Percentiles rank a stretch among this genome's conserved stretches.
Conservation (phyloP, 345 rosid genomes). For the Moringa oleifera region DNA sequence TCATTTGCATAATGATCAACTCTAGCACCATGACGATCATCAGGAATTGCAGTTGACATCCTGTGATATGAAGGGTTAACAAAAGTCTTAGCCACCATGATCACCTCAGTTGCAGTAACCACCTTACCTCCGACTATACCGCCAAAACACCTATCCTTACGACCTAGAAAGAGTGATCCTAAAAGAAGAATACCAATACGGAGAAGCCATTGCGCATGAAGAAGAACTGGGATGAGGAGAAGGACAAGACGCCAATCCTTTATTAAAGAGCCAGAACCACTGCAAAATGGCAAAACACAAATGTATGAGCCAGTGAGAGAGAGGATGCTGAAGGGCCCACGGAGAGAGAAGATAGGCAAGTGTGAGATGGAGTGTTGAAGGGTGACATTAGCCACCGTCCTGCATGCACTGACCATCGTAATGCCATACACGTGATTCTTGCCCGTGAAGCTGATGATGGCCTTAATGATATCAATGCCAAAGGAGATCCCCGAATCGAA, state of each 20-base stretch:
- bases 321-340: slow-evolving; percentile 41
- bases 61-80: slow-evolving; percentile 22
- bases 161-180: slow-evolving; percentile 38
- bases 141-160: slow-evolving; percentile 47
- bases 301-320: slow-evolving; percentile 40
- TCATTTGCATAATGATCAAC: slow-evolving; percentile 12
- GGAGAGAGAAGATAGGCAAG: slow-evolving; percentile 25
- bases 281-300: slow-evolving; percentile 6
- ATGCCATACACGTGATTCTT: slow-evolving; percentile 22
- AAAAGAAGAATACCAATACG: slow-evolving; percentile 16
- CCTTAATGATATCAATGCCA: slow-evolving; percentile 41
- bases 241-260: neutral
- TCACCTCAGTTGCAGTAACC: slow-evolving; percentile 33
- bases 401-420: slow-evolving; percentile 33
- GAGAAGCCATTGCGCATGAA: neutral
- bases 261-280: neutral
- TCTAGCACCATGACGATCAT: slow-evolving; percentile 10
- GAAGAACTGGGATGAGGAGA: neutral
- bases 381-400: slow-evolving; percentile 37
- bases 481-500: slow-evolving; percentile 40
- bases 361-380: slow-evolving; percentile 41
- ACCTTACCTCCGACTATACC: slow-evolving; percentile 46
- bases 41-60: slow-evolving; percentile 14
- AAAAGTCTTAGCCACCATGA: slow-evolving; percentile 36
- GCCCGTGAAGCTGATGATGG: slow-evolving; percentile 29